Base-by-base conservation (phyloP, 176 grass and related monocot genomes). In the Avena atlantica region DNA sequence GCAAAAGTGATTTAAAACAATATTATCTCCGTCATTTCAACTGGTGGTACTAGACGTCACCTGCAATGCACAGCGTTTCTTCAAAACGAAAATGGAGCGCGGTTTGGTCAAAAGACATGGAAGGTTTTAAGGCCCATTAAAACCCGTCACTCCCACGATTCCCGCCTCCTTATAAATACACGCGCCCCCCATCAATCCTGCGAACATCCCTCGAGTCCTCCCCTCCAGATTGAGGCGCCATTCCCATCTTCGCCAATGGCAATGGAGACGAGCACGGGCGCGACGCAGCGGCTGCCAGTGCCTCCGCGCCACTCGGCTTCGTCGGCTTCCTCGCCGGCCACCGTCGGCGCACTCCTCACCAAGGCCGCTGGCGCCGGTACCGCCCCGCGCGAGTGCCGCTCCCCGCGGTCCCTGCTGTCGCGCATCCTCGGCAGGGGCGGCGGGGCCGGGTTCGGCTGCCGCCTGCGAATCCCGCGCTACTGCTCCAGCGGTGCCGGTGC, bases 361-460 rank as follows among this genome's bases (percentile, higher is more conserved):
- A 70, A 80, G 9, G 82, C 78, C 12, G 78, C 53, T 20, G 27
- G 24, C 4, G 9, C n/a, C 78, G 4, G 55, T 5, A 1, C 19
- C 6, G 61, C 19, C 11, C 19, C 9, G 44, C 73, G 85, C 20
- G 81, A 74, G 7, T 74, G 65, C 81, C 45, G 65, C 48, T 81
- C 81, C 9, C 89, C 86, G 6, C 78, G 86, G 5, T 88, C 90
- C 16, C 34, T 91, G 63, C 86, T 88, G 78, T 88, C 86, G 52
- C 90, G 90, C 78, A 78, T 91, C 45, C 82, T 91, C n/a, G 78
- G 81, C 52, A 70, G 86, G 53, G 27, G 76, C 8, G 8, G 82
- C 42, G 36, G 20, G 31, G 68, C 19, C 3, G 62, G 86, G 20
- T 85, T 85, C 6, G 82, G 86, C 4, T 91, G 90, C 78, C 90